These are phyloP conservation scores for Hypoxylon subgilvum DNA, from an alignment of 495 filamentous ascomycete species.

Conservation along the genomic window DNA sequence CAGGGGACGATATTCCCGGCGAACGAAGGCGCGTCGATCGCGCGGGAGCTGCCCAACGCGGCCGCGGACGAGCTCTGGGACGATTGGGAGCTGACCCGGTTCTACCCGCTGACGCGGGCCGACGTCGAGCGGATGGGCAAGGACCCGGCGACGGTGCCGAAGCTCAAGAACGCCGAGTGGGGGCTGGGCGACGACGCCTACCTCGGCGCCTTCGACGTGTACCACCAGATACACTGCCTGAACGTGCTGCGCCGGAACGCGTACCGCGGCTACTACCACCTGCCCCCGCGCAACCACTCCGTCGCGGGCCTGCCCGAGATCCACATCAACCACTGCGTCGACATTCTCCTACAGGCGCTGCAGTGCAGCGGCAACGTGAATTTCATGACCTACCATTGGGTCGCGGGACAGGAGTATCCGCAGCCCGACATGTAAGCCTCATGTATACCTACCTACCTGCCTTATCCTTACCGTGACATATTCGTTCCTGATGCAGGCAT, in stretches of 20 bases:
- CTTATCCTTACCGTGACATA: neutral
- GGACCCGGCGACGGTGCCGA: constrained; percentile 42
- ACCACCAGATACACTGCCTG: constrained; percentile 47
- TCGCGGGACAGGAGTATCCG: constrained; percentile 42
- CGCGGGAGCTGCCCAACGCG: constrained; percentile 37
- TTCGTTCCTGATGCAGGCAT: neutral
- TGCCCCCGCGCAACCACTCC: constrained; percentile 21
- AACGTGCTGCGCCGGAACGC: constrained; percentile 43
- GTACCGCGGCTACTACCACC: constrained; percentile 44
- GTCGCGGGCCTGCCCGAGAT: constrained; percentile 24
- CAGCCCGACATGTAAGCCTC: constrained; percentile 48
- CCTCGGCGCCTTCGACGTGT: constrained; percentile 44
- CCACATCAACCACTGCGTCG: constrained; percentile 45
- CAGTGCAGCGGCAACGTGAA: constrained; percentile 45
- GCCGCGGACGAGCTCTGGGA: constrained; percentile 42
- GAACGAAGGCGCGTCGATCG: constrained; percentile 33
- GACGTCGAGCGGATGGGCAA: constrained; percentile 45
- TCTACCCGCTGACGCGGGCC: constrained; percentile 38
- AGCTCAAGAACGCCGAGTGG: constrained; percentile 43
- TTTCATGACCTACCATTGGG: constrained; percentile 45
- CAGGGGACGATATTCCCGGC: constrained; percentile 35
- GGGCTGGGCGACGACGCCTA: constrained; percentile 47
- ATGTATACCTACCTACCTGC: neutral
- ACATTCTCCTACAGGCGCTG: constrained; percentile 46
- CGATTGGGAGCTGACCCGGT: constrained; percentile 40